phyloP scores from a whole-genome alignment of 2,329 filamentous ascomycete species.

The Arthroderma uncinatum region DNA sequence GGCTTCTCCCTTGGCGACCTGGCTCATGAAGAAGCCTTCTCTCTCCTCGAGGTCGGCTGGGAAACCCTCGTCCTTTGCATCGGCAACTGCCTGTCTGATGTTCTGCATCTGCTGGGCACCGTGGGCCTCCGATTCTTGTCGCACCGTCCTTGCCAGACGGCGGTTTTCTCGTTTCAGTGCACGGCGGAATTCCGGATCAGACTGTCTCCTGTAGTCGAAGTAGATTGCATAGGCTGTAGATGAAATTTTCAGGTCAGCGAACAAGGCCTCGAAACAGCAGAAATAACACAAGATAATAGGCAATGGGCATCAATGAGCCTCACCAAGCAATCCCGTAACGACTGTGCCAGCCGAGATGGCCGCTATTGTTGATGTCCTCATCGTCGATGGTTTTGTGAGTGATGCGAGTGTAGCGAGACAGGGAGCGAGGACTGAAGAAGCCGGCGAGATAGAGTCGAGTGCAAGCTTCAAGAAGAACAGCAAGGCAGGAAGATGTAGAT shows the following conservation, averaged over 20 bases:
- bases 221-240: conserved; percentile 50
- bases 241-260: conserved; percentile 1
- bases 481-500: background rate
- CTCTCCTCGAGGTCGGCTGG: conserved; percentile 82
- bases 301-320: conserved; percentile 12
- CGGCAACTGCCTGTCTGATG: conserved; percentile 64
- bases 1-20: conserved; percentile 78
- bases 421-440: no score
- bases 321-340: conserved; percentile 47
- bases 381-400: conserved; percentile 19
- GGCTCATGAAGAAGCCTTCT: conserved; percentile 92
- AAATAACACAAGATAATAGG: background rate
- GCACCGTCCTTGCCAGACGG: conserved; percentile 36
- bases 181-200: conserved; percentile 52
- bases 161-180: conserved; percentile 43
- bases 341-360: conserved; percentile 48
- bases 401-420: no score
- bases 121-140: conserved; percentile 38
- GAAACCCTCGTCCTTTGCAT: conserved; percentile 84
- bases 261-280: conserved; percentile 10
- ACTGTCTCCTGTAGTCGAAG: conserved; percentile 55
- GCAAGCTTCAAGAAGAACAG: background rate
- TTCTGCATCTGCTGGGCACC: conserved; percentile 45
- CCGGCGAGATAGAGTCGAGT: background rate
- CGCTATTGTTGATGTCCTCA: conserved; percentile 48